Base-by-base conservation (phyloP, 169 alveolate genomes). In the Toxoplasma gondii region DNA sequence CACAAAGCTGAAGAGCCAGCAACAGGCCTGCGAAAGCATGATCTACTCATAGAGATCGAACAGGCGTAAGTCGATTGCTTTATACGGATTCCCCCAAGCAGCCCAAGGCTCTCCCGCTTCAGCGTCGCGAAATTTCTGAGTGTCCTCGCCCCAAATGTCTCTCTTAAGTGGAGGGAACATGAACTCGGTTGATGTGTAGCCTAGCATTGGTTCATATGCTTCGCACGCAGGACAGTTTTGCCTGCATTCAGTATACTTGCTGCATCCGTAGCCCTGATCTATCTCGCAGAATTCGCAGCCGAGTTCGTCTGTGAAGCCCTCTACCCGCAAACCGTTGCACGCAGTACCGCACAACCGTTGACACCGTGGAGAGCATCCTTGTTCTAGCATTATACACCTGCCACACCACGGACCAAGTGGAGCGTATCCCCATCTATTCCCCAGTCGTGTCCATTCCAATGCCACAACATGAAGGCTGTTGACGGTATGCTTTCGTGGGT, bases 381-480 rank as follows among this genome's bases (percentile, higher is more conserved):
- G 19, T 36, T 74, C 43, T n/a, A 74, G 84, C 39, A 36, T 74
- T 74, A 34, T 31, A n/a, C 84, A 74, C 43, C 39, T 34, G 38
- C 84, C 84, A 74, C 84, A 74, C 84, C 84, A 74, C 44, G 84
- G 84, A 12, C 84, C 84, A 74, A 74, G 1, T 10, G 84, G 84
- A 16, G 84, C 84, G 84, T 74, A 74, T 17, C 84, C 84, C 84
- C 84, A 74, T 16, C 84, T 31, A 16, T 74, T n/a, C 27, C 84
- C 84, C 43, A 74, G 39, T n/a, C 84, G 39, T 5, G 39, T 36
- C 84, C 84, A 74, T 36, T 74, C 84, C 45, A 74, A 74, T 4
- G 39, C 45, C 24, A 74, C 84, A n/a, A 74, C 84, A 7, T 34
- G 39, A 16, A 74, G 84, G 44, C 84, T 74, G 84, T 74, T 74